Conservation (phyloP, 176 grass and related monocot species). For the Musa troglodytarum region DNA sequence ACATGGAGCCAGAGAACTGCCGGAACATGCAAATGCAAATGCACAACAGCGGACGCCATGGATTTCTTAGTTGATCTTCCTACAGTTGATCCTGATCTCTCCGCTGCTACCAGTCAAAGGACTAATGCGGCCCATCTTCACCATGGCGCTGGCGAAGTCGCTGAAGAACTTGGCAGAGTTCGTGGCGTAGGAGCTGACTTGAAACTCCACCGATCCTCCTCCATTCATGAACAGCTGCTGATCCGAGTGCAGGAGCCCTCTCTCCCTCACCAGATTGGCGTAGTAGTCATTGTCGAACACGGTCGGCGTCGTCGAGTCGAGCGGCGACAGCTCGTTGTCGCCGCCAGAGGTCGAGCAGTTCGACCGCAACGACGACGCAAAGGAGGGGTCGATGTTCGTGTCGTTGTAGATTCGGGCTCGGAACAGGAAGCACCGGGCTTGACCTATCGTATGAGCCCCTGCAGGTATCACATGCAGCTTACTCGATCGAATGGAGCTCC, state of each 20-base stretch:
- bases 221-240: not conserved
- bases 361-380: not conserved
- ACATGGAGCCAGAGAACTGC: too few species aligned
- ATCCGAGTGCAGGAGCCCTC: conserved; percentile 9
- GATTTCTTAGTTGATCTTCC: not conserved
- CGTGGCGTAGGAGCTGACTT: not conserved
- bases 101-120: not conserved
- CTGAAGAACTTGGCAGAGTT: conserved; percentile 5
- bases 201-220: not conserved
- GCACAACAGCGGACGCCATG: not conserved
- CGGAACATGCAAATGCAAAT: too few species aligned
- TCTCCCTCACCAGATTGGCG: not conserved
- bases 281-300: conserved; percentile 2
- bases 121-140: conserved; percentile 7
- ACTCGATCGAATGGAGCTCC: not conserved
- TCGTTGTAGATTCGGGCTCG: conserved; percentile 6
- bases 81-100: conserved; percentile 9
- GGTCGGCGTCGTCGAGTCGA: not conserved
- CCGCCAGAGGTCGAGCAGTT: not conserved
- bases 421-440: not conserved
- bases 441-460: conserved; percentile 9
- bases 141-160: conserved; percentile 4
- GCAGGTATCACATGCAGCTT: not conserved
- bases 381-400: not conserved
- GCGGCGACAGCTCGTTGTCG: not conserved